phyloP scores from a whole-genome alignment of 805 yeast genomes.

The Suhomyces sp. region DNA sequence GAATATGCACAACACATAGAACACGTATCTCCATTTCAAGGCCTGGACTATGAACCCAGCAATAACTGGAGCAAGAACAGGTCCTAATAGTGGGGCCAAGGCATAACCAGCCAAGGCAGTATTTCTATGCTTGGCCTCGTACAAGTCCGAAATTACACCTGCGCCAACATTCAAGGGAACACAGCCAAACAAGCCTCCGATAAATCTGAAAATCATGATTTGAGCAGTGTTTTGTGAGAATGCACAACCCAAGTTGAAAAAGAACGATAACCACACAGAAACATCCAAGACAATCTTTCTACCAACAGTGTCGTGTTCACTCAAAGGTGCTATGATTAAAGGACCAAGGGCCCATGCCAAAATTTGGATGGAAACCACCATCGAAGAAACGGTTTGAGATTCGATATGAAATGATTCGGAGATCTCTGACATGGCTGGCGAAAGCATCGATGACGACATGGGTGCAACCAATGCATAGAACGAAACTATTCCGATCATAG shows the following conservation, averaged over 20 bases:
- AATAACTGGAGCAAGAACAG: constrained; percentile 60
- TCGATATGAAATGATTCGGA: constrained; percentile 42
- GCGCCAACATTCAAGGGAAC: constrained; percentile 70
- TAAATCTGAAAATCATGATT: constrained; percentile 54
- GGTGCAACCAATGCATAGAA: constrained; percentile 59
- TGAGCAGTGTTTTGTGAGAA: constrained; percentile 58
- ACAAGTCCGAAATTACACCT: constrained; percentile 64
- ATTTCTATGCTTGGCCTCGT: constrained; percentile 49
- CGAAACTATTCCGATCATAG: constrained; percentile 46
- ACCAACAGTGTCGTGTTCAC: constrained; percentile 59
- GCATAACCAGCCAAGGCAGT: constrained; percentile 57
- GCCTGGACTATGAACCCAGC: constrained; percentile 55
- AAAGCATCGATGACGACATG: constrained; percentile 57
- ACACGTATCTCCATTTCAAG: constrained; percentile 64
- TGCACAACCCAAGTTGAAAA: constrained; percentile 60
- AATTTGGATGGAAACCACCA: constrained; percentile 63
- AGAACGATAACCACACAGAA: constrained; percentile 47
- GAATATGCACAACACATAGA: constrained; percentile 57
- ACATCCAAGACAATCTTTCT: constrained; percentile 52
- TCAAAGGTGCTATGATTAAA: constrained; percentile 60
- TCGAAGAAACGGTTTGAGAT: constrained; percentile 40
- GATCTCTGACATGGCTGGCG: constrained; percentile 57
- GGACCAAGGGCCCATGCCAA: constrained; percentile 72
- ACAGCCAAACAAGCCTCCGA: constrained; percentile 67
- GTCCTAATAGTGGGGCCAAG: constrained; percentile 66